These are phyloP conservation scores for Crotalaria pallida DNA, from an alignment of 306 rosid genomes.

Conservation along the genomic window DNA sequence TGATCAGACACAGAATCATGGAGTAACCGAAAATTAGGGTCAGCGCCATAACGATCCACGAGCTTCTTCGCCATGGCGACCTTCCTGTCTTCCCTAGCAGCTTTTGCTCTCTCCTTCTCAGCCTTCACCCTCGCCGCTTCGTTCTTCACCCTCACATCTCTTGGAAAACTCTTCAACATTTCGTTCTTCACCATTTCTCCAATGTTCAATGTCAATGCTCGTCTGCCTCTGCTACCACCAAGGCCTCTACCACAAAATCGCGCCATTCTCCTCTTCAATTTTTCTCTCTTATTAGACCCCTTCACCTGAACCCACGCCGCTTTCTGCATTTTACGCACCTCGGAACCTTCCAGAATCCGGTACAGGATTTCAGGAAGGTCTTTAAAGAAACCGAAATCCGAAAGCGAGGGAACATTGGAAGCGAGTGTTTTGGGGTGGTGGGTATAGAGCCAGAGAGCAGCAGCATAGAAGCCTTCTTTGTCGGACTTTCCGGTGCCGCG, in stretches of 20 bases:
- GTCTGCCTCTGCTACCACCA: no score
- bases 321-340: constrained; percentile 29
- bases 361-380: constrained; percentile 72
- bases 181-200: background rate
- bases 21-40: constrained; percentile 35
- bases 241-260: no score
- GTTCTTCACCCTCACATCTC: background rate
- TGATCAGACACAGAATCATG: constrained; percentile 48
- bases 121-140: no score
- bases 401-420: constrained; percentile 43
- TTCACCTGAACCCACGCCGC: constrained; percentile 21
- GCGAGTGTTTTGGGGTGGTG: constrained; percentile 63
- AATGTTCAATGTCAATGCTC: background rate
- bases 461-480: constrained; percentile 36
- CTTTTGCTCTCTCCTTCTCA: constrained; percentile 38
- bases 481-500: constrained; percentile 70
- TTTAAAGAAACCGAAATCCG: constrained; percentile 63
- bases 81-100: constrained; percentile 32
- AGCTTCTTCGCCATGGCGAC: constrained; percentile 58
- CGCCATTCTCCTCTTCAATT: no score
- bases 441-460: constrained; percentile 53
- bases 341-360: constrained; percentile 49
- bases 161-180: no score
- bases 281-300: background rate
- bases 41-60: constrained; percentile 25